Evolutionary conservation across 75 land plant species (phyloP), one percentile per base, ranked within the genome.

Genomic region (Cupressus sempervirens): DNA sequence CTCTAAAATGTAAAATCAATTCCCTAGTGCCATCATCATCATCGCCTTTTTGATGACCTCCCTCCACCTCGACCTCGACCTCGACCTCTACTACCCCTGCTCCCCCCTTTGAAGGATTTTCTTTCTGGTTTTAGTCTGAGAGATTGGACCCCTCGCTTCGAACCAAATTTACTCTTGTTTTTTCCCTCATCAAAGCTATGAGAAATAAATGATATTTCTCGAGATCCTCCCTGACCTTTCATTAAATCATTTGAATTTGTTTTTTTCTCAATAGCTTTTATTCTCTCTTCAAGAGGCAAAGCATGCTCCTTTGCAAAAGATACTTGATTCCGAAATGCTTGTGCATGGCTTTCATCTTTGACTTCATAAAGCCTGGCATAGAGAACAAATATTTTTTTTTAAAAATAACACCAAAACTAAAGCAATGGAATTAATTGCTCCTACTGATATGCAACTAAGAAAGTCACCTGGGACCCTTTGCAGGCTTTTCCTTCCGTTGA

Each of bases 331-430:
- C 83, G 84, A 83, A 96, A 98, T 38, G 99, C 99, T 83, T 96
- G 94, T 46, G 99, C 98, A 87, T 96, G 99, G 0, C 91, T 76
- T 74, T 94, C 97, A 88, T 98, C 99, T 88, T 98, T 98, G 5
- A 91, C 95, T 86, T 95, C 98, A 84, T 95, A 93, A 58, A 98
- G 87, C 88, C 85, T 41, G 26, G 7, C 53, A 79, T 20, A 38
- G 4, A 30, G 35, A 46, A 84, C 82, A 84, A n/a, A 45, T 12
- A 29, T 76, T 23, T 73, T 23, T 73, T n/a, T 20, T 12, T 35
- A 46, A 80, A 43, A 23, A 41, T 83, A 84, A 68, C 1, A 41
- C 52, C 3, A 79, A 43, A 43, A 43, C 43, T 46, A 77, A 26
- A 77, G 4, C 46, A 77, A 77, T 11, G 50, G 20, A 77, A 77